Evolutionary conservation across 1,139 yeast species (phyloP).

Genomic region (Kurtzmaniella quercitrusa): DNA sequence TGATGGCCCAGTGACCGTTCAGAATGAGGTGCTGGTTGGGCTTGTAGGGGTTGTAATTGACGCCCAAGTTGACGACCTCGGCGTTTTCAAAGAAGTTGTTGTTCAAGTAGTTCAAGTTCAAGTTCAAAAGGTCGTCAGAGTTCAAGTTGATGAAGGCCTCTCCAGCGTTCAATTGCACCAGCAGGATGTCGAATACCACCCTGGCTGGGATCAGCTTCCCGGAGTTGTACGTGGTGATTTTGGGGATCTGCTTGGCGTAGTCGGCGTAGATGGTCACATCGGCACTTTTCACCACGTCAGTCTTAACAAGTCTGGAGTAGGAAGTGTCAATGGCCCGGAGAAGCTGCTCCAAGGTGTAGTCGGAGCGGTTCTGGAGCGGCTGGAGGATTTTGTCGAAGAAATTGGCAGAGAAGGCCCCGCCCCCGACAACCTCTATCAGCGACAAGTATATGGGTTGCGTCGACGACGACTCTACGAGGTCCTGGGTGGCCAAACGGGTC

Average conservation of each 20-base stretch:
- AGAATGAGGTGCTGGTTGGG: conserved; percentile 41
- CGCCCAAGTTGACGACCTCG: conserved; percentile 38
- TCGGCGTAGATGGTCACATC: conserved; percentile 32
- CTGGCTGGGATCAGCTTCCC: conserved; percentile 38
- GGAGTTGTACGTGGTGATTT: conserved; percentile 23
- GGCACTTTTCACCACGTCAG: conserved; percentile 43
- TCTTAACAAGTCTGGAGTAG: conserved; percentile 28
- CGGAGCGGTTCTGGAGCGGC: conserved; percentile 42
- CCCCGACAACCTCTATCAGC: conserved; percentile 45
- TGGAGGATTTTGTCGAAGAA: conserved; percentile 43
- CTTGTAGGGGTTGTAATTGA: conserved; percentile 43
- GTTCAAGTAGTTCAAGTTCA: conserved; percentile 37
- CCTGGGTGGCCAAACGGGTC: conserved; percentile 28
- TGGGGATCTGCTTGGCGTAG: conserved; percentile 24
- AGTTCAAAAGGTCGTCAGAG: conserved; percentile 37
- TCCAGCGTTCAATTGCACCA: conserved; percentile 31
- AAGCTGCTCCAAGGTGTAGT: conserved; percentile 43
- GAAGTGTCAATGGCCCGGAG: conserved; percentile 22
- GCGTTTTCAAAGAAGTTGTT: conserved; percentile 44
- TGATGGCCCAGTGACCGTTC: conserved; percentile 29
- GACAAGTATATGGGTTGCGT: conserved; percentile 44
- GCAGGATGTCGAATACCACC: conserved; percentile 31
- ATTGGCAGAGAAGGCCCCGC: conserved; percentile 41
- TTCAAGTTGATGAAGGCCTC: conserved; percentile 35
- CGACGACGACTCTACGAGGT: conserved; percentile 26